Conservation (phyloP, 345 rosid genomes). For the Ceriops decandra region DNA sequence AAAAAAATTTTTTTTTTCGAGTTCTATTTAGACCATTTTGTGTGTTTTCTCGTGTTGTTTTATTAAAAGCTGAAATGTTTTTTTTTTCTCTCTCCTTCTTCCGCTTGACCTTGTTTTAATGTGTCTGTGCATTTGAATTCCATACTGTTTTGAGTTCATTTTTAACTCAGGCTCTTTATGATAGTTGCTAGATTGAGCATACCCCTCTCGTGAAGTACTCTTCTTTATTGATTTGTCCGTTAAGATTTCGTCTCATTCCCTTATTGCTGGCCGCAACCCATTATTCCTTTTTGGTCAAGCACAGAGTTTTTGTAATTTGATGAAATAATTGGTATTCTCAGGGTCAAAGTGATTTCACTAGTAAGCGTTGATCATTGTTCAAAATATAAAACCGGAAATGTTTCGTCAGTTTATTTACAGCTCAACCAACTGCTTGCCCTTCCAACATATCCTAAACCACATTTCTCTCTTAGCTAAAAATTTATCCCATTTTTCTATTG, state of each 20-base stretch:
- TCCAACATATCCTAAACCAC: too few relatives aligned
- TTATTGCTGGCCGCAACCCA: too few relatives aligned
- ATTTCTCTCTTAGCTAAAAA: too few relatives aligned
- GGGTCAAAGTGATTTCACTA: neutral
- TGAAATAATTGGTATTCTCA: neutral
- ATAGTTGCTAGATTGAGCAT: conserved; percentile 25
- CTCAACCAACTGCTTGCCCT: too few relatives aligned
- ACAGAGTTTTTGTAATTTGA: neutral
- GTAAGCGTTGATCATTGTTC: neutral
- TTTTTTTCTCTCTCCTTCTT: too few relatives aligned
- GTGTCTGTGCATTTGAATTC: too few relatives aligned
- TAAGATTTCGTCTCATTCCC: too few relatives aligned
- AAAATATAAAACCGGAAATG: neutral
- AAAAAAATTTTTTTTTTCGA: neutral
- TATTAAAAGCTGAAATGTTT: too few relatives aligned
- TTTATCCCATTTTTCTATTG: too few relatives aligned
- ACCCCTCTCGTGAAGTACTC: conserved; percentile 10
- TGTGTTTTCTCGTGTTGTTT: neutral
- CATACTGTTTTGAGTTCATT: too few relatives aligned
- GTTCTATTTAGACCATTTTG: neutral
- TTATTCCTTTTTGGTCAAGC: too few relatives aligned
- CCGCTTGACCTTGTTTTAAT: too few relatives aligned
- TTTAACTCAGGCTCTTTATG: neutral
- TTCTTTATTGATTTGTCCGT: neutral
- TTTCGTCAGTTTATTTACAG: neutral